These are phyloP conservation scores for Saururus chinensis DNA, from an alignment of 164 flowering plant genomes.

Conservation along the genomic window DNA sequence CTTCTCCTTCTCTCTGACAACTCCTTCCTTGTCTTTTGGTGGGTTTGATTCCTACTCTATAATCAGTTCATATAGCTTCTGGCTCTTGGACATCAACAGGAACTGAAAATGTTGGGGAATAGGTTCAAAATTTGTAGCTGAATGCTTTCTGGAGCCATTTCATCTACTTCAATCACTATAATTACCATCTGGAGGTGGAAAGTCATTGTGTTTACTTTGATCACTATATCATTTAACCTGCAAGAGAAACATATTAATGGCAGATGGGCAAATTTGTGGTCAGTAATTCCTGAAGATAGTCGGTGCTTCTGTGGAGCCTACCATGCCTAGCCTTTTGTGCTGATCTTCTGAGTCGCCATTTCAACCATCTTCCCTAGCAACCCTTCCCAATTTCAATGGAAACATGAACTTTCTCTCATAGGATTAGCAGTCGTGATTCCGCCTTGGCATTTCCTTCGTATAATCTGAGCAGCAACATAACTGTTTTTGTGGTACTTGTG, in stretches of 20 bases:
- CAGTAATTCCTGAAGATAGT: neutral
- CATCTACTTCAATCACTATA: neutral
- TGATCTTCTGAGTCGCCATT: constrained; percentile 52
- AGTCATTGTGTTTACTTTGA: constrained; percentile 72
- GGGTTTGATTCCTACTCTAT: constrained; percentile 41
- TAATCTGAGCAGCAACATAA: neutral
- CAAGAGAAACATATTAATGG: neutral
- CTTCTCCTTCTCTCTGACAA: constrained; percentile 2
- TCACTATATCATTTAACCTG: constrained; percentile 88
- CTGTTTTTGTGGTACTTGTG: neutral
- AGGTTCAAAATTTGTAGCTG: neutral
- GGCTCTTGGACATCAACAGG: constrained; percentile 71
- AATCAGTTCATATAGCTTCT: constrained; percentile 48
- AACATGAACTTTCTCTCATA: neutral
- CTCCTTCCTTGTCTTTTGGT: neutral
- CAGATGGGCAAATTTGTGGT: too few relatives aligned
- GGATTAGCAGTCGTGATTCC: neutral
- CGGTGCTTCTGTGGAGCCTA: constrained; percentile 6
- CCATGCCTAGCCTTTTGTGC: constrained; percentile 94
- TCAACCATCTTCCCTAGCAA: neutral
- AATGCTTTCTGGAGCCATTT: neutral
- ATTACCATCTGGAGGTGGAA: constrained; percentile 87
- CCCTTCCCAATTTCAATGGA: too few relatives aligned
- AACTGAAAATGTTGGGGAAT: constrained; percentile 28
- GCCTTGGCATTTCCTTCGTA: neutral